Percentiles rank a stretch among this genome's conserved stretches.
These are phyloP conservation scores for Melastoma malabathricum DNA, from an alignment of 345 rosid genomes.

Conservation along the genomic window DNA sequence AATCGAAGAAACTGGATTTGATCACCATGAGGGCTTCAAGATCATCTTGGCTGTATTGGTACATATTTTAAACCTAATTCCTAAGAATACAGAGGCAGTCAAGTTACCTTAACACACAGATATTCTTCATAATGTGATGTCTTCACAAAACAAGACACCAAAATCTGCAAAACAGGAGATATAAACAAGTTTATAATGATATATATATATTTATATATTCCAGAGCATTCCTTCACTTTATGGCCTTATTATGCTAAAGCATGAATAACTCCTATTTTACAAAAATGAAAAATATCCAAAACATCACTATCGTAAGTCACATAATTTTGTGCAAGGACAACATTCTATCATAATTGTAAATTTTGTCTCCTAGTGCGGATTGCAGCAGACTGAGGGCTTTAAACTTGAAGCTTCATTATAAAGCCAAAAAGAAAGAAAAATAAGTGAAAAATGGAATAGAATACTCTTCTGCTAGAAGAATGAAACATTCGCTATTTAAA, in stretches of 20 bases:
- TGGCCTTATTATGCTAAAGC: background rate
- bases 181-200: background rate
- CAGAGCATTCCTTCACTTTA: background rate
- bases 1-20: too few species aligned
- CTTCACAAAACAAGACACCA: conserved; percentile 84
- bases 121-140: conserved; percentile 85
- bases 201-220: background rate
- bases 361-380: too few species aligned
- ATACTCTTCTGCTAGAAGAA: conserved; percentile 1
- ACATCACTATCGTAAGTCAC: too few species aligned
- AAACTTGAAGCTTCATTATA: too few species aligned
- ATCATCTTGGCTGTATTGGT: background rate
- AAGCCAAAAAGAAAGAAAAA: too few species aligned
- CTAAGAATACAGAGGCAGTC: background rate
- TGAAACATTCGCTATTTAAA: background rate
- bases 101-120: conserved; percentile 63
- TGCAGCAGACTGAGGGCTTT: too few species aligned
- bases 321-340: too few species aligned
- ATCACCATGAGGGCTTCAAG: background rate
- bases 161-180: conserved; percentile 40
- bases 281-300: too few species aligned
- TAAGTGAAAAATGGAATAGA: too few species aligned
- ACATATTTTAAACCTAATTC: background rate
- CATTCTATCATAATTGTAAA: too few species aligned
- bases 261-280: too few species aligned